Conservation (phyloP, 116 monocot species). For the Trichopus zeylanicus region DNA sequence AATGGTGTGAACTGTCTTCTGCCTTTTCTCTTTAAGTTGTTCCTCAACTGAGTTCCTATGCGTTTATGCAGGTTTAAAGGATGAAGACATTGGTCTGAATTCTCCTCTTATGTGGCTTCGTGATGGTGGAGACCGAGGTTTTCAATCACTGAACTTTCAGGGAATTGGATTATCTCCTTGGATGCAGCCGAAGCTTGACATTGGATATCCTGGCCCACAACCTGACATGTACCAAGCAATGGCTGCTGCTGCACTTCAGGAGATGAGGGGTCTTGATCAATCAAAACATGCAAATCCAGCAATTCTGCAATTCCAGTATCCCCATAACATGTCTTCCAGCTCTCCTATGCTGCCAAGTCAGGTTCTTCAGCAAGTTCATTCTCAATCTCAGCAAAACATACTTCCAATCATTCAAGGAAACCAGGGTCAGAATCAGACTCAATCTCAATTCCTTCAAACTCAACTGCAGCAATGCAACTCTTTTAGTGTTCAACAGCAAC, state of each 20-base stretch:
- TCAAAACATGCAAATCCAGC: slow-evolving; percentile 47
- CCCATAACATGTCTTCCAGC: slow-evolving; percentile 26
- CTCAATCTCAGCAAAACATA: slow-evolving; percentile 36
- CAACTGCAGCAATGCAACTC: slow-evolving; percentile 31
- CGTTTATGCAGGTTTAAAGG: slow-evolving; percentile 32
- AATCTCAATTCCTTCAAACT: slow-evolving; percentile 35
- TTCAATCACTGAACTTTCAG: slow-evolving; percentile 71
- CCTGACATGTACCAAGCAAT: slow-evolving; percentile 74
- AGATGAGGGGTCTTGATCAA: slow-evolving; percentile 43
- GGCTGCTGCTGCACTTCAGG: slow-evolving; percentile 55
- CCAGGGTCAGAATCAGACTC: slow-evolving; percentile 24
- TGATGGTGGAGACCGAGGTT: slow-evolving; percentile 41
- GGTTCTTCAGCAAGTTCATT: slow-evolving; percentile 43
- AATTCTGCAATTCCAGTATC: slow-evolving; percentile 67
- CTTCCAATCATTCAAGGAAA: slow-evolving; percentile 39
- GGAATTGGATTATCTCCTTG: slow-evolving; percentile 51
- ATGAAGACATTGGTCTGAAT: slow-evolving; percentile 58
- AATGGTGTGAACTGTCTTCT: not conserved
- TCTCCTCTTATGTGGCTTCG: slow-evolving; percentile 68
- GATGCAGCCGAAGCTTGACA: slow-evolving; percentile 52
- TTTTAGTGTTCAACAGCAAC: slow-evolving; percentile 23
- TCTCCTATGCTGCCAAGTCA: slow-evolving; percentile 29
- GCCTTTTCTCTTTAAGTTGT: no score
- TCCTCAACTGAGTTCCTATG: not conserved
- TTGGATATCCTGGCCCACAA: slow-evolving; percentile 54